These are phyloP conservation scores for Austropuccinia psidii DNA, from an alignment of 1,284 basidiomycete species.

Conservation along the genomic window DNA sequence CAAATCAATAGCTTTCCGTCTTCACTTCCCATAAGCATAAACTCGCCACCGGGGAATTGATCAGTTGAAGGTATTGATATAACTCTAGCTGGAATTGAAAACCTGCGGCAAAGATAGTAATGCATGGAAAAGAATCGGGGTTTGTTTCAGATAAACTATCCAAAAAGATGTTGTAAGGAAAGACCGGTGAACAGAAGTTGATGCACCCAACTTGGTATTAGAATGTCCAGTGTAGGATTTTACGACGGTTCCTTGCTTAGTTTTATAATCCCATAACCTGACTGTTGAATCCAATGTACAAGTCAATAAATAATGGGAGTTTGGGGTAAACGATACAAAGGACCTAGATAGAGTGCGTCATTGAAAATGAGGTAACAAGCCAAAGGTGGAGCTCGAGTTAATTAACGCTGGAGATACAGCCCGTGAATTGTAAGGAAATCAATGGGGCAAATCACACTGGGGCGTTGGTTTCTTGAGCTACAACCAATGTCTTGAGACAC, in stretches of 20 bases:
- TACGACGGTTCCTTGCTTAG: constrained; percentile 64
- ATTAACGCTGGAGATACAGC: neutral
- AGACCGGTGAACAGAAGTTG: neutral
- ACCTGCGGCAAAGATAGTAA: neutral
- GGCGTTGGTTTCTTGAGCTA: constrained; percentile 75
- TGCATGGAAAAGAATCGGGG: neutral
- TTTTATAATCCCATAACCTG: constrained; percentile 86
- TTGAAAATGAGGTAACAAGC: neutral
- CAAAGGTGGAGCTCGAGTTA: neutral
- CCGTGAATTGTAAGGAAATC: neutral
- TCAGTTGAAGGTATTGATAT: constrained; percentile 47
- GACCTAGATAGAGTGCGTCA: constrained; percentile 48
- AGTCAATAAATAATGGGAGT: constrained; percentile 76
- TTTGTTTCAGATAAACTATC: neutral
- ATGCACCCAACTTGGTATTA: constrained; percentile 63
- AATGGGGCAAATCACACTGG: constrained; percentile 55
- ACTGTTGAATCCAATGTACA: constrained; percentile 87
- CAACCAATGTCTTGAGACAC: constrained; percentile 87
- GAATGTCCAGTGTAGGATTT: constrained; percentile 82
- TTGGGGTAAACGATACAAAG: constrained; percentile 79
- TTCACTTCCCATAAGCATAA: constrained; percentile 80
- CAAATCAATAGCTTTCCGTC: constrained; percentile 80
- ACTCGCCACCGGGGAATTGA: too few relatives aligned
- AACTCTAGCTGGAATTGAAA: constrained; percentile 29
- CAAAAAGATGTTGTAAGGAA: neutral